These are phyloP conservation scores for Astrocystis sublimbata DNA, from an alignment of 495 filamentous ascomycete species.

Conservation along the genomic window DNA sequence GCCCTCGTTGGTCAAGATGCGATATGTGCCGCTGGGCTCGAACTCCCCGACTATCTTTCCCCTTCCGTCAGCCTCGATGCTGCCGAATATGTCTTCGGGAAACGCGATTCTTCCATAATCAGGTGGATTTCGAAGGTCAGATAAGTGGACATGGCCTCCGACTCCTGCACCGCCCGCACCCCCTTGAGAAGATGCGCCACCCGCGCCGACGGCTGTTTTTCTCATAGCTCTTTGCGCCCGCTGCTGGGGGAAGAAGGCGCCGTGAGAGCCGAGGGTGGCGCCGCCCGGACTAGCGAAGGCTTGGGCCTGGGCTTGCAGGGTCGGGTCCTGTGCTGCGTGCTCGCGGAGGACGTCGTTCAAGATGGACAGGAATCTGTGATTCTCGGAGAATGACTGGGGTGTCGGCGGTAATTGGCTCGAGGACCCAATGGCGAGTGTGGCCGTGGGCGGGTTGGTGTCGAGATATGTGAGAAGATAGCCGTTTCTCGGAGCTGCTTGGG, in stretches of 20 bases:
- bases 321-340: constrained; percentile 71
- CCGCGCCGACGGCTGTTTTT: constrained; percentile 45
- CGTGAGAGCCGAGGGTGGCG: constrained; percentile 65
- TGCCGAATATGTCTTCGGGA: constrained; percentile 92
- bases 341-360: constrained; percentile 70
- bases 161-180: constrained; percentile 78
- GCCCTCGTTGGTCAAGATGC: constrained; percentile 67
- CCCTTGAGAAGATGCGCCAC: constrained; percentile 79
- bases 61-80: constrained; percentile 75
- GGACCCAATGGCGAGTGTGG: constrained; percentile 71
- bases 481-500: constrained; percentile 44
- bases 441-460: constrained; percentile 68
- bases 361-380: constrained; percentile 71
- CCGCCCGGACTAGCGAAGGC: constrained; percentile 79
- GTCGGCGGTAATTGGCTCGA: constrained; percentile 74
- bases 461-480: constrained; percentile 71
- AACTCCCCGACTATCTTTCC: constrained; percentile 72
- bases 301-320: constrained; percentile 71
- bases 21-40: constrained; percentile 67
- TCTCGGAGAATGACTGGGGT: constrained; percentile 72
- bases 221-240: constrained; percentile 24
- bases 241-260: constrained; percentile 58
- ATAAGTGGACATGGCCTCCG: constrained; percentile 89
- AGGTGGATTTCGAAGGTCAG: constrained; percentile 76
- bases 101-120: constrained; percentile 90